Base-by-base conservation (phyloP, 768 basidiomycete genomes). In the Polyporus arcularius region DNA sequence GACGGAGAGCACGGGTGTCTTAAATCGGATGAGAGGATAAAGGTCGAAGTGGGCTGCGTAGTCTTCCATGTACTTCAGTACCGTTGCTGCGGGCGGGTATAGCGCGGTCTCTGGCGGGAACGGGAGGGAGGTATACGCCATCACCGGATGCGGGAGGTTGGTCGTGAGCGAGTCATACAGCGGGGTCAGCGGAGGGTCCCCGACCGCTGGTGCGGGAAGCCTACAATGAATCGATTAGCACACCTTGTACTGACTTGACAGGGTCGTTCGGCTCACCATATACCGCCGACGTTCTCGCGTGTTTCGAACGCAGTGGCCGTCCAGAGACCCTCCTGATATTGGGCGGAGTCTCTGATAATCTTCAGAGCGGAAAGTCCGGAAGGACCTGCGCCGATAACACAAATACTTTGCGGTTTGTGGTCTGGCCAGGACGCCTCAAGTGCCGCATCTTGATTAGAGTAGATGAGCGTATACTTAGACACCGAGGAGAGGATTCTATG, bases 81-180 rank as follows among this genome's bases (percentile, higher is more conserved):
- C 89, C 6, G 75, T 74, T 0, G 77, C 64, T 2, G 90, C 89
- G 6, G 65, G 67, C 0, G 92, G 92, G 71, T 81, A 94, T 30
- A 92, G 76, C 1, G 86, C 79, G 0, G 91, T 92, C 2, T 82
- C 84, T 0, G 89, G 86, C 0, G 89, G 89, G 67, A 92, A 93
- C 1, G 79, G 67, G 67, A 83, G 85, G 48, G 80, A 80, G 1
- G 80, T 75, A 65, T 79, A 93, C 3, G 82, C 82, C 92, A 94
- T 94, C 51, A 87, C 60, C 1, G 88, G 88, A 64, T 93, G 89
- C 0, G 92, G 89, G 4, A 94, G 70, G 66, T 94, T 94, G 1
- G 92, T 88, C n/a, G 87, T 88, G 12, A 94, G 76, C 0, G 88
- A 87, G 67, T 93, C 88, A 67, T 94, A 94, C 9, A 92, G 68